Evolutionary conservation across 768 basidiomycete species (phyloP).

Genomic region (Cystobasidium ongulense): DNA sequence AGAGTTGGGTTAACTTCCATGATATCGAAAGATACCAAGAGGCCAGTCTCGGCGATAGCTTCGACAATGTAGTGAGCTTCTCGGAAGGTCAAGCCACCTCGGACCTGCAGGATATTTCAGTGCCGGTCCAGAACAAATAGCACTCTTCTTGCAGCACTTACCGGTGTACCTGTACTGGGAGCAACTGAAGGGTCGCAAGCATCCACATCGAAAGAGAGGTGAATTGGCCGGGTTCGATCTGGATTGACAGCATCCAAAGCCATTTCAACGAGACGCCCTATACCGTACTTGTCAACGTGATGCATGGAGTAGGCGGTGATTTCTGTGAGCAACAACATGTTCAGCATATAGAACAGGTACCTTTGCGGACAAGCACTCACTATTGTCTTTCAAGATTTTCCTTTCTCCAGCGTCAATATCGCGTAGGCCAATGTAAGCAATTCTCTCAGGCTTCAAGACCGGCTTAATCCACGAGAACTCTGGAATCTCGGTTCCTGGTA

Average conservation of each 20-base stretch:
- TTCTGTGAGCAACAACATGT: slow-evolving; percentile 44
- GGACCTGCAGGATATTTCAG: slow-evolving; percentile 50
- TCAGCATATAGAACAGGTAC: not conserved
- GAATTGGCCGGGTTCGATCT: slow-evolving; percentile 70
- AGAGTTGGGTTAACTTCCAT: slow-evolving; percentile 99
- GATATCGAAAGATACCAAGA: slow-evolving; percentile 82
- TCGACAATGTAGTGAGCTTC: slow-evolving; percentile 99
- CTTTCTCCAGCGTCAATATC: slow-evolving; percentile 87
- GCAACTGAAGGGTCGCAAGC: slow-evolving; percentile 75
- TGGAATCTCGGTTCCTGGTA: slow-evolving; percentile 49
- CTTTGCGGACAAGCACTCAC: slow-evolving; percentile 14
- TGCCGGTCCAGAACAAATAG: not conserved
- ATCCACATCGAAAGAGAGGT: slow-evolving; percentile 85
- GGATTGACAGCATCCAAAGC: slow-evolving; percentile 91
- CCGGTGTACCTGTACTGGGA: slow-evolving; percentile 75
- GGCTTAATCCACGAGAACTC: slow-evolving; percentile 50
- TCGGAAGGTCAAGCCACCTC: slow-evolving; percentile 89
- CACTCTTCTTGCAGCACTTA: not conserved
- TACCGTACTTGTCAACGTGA: slow-evolving; percentile 56
- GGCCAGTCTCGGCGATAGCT: slow-evolving; percentile 81
- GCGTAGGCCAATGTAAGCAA: slow-evolving; percentile 95
- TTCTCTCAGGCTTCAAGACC: slow-evolving; percentile 58
- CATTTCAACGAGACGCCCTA: slow-evolving; percentile 82
- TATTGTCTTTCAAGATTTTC: slow-evolving; percentile 66
- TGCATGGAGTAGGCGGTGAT: slow-evolving; percentile 87